Percentiles rank a stretch among this genome's conserved stretches.
Evolutionary conservation across 2,329 filamentous ascomycete species (phyloP).

Genomic region (Neonectria faginata): DNA sequence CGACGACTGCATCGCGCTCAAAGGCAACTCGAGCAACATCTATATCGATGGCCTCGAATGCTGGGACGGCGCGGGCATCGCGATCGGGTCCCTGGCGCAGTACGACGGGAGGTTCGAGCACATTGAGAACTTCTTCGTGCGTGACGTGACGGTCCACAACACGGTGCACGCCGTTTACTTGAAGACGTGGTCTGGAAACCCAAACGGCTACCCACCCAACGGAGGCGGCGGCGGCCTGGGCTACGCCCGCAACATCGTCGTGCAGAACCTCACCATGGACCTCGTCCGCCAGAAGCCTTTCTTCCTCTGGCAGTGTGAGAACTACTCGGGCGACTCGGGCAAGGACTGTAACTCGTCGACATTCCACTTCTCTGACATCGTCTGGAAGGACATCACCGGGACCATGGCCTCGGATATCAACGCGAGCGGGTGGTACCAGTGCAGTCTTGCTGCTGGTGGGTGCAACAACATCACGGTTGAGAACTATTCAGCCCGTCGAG

Average conservation of each 20-base stretch:
- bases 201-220: conserved; percentile 57
- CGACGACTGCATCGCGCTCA: conserved; percentile 60
- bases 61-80: conserved; percentile 63
- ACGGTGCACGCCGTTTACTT: conserved; percentile 64
- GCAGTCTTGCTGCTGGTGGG: neutral
- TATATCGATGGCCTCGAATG: conserved; percentile 61
- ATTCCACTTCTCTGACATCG: neutral
- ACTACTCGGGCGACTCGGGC: neutral
- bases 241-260: neutral
- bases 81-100: conserved; percentile 69
- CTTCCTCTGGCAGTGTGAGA: neutral
- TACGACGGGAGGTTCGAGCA: conserved; percentile 61
- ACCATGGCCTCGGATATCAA: neutral
- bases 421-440: neutral
- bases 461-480: neutral
- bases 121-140: conserved; percentile 61
- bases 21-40: conserved; percentile 68
- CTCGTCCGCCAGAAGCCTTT: neutral
- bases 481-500: neutral
- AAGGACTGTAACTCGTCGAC: neutral
- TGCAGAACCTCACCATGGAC: neutral
- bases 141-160: conserved; percentile 59
- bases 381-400: neutral
- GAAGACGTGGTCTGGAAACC: conserved; percentile 70
- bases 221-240: conserved; percentile 65